phyloP scores from a whole-genome alignment of 2,329 filamentous ascomycete species.

The Magnaporthiopsis incrustans region DNA sequence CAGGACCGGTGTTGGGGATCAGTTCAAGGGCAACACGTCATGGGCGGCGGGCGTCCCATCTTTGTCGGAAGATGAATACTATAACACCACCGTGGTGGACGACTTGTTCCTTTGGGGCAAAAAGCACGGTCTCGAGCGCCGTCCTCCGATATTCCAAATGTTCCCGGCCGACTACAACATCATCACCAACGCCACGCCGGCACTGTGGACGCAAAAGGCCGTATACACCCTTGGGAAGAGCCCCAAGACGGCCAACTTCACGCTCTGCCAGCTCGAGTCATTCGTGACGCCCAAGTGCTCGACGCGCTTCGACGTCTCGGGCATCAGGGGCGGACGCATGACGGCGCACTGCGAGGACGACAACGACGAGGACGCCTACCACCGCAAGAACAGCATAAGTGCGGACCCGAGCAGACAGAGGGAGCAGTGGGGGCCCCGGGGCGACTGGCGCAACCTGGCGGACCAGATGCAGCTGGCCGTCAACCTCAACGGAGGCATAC shows the following conservation, averaged over 20 bases:
- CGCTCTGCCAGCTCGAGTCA: conserved; percentile 59
- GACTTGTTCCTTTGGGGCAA: conserved; percentile 62
- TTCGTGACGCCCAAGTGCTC: conserved; percentile 59
- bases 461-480: conserved; percentile 46
- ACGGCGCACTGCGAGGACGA: conserved; percentile 52
- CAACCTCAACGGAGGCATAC: conserved; percentile 46
- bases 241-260: conserved; percentile 38
- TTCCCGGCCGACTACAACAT: conserved; percentile 60
- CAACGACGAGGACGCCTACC: conserved; percentile 46
- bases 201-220: conserved; percentile 31
- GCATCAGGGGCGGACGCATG: conserved; percentile 50
- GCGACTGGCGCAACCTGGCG: conserved; percentile 49
- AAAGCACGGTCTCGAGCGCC: conserved; percentile 29
- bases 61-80: conserved; percentile 26
- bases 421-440: conserved; percentile 20
- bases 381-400: conserved; percentile 22
- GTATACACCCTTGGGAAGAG: conserved; percentile 59
- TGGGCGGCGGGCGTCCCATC: conserved; percentile 33
- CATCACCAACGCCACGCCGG: conserved; percentile 45
- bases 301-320: conserved; percentile 50
- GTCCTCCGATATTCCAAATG: conserved; percentile 43
- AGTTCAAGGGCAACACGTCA: conserved; percentile 22
- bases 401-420: conserved; percentile 9
- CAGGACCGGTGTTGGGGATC: conserved; percentile 25
- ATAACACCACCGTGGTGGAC: conserved; percentile 55